phyloP scores from a whole-genome alignment of 164 flowering plant species.

The Nelumbo lutea region DNA sequence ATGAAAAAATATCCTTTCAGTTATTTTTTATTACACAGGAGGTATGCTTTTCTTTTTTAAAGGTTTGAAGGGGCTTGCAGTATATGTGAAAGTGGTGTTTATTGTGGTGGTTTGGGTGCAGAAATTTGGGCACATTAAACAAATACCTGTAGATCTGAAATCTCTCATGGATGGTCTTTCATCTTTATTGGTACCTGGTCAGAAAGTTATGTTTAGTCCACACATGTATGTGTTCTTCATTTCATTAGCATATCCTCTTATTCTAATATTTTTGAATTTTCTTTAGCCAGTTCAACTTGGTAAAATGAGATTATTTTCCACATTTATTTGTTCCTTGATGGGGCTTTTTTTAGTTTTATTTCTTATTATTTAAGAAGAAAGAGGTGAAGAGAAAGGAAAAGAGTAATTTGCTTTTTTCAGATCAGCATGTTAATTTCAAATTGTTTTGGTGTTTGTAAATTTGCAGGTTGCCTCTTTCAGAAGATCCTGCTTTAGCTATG shows the following conservation, averaged over 20 bases:
- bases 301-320: not conserved
- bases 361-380: too few relatives aligned
- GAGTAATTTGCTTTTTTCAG: not conserved
- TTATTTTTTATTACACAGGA: slow-evolving; percentile 88
- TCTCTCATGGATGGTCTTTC: slow-evolving; percentile 79
- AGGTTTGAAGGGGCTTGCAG: not conserved
- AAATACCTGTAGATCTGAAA: slow-evolving; percentile 75
- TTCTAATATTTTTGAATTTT: not conserved
- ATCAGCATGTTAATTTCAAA: not conserved
- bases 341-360: too few relatives aligned
- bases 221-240: slow-evolving; percentile 50
- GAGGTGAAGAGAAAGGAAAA: not conserved
- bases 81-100: slow-evolving; percentile 3
- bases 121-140: slow-evolving; percentile 57
- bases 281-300: not conserved
- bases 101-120: slow-evolving; percentile 31
- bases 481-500: slow-evolving; percentile 99
- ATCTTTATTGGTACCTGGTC: slow-evolving; percentile 74
- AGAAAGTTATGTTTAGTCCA: slow-evolving; percentile 54
- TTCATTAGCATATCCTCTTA: not conserved
- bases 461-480: slow-evolving; percentile 80
- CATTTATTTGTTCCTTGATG: too few relatives aligned
- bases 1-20: slow-evolving; percentile 87
- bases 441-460: slow-evolving; percentile 11
- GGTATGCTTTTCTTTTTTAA: slow-evolving; percentile 34